A percentile compares a stretch with the other conserved stretches of the same genome.
These are phyloP conservation scores for Periconia sp. DNA, from an alignment of 2,329 filamentous ascomycete genomes.

Conservation along the genomic window DNA sequence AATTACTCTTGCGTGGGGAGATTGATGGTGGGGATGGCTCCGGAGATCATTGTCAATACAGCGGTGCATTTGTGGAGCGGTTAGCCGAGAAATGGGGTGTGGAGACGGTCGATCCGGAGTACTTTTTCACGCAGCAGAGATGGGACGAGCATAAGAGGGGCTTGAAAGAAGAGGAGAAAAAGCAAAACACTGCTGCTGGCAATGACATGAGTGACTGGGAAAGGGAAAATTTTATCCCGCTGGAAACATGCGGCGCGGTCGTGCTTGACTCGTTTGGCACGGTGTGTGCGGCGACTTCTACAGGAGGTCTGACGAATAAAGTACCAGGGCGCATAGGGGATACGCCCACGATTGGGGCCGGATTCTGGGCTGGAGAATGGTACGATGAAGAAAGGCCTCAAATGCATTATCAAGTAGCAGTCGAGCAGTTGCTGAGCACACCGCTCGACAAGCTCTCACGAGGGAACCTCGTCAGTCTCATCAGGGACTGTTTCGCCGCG, in stretches of 20 bases:
- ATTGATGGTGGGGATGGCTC: constrained; percentile 61
- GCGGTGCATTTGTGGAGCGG: constrained; percentile 67
- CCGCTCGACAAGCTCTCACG: constrained; percentile 28
- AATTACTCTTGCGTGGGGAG: constrained; percentile 70
- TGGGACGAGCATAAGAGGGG: constrained; percentile 78
- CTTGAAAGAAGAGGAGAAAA: constrained; percentile 50
- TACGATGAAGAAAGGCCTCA: constrained; percentile 44
- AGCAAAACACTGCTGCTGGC: constrained; percentile 19
- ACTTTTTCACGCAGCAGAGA: constrained; percentile 76
- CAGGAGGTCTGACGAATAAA: constrained; percentile 86
- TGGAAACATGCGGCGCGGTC: constrained; percentile 83
- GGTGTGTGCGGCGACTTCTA: constrained; percentile 67
- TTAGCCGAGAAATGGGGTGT: constrained; percentile 70
- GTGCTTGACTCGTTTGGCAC: constrained; percentile 76
- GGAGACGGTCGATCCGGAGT: constrained; percentile 67
- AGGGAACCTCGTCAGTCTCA: constrained; percentile 48
- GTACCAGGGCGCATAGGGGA: constrained; percentile 82
- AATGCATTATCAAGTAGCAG: constrained; percentile 23
- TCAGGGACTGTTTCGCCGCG: constrained; percentile 63
- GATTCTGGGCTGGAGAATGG: constrained; percentile 92
- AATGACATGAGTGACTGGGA: constrained; percentile 55
- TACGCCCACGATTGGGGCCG: constrained; percentile 79
- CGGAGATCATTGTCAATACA: constrained; percentile 70
- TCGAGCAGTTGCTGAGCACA: constrained; percentile 1
- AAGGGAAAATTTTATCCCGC: constrained; percentile 68